These are phyloP conservation scores for Phytophthora sp. DNA, from an alignment of 352 stramenopile species.

Conservation along the genomic window DNA sequence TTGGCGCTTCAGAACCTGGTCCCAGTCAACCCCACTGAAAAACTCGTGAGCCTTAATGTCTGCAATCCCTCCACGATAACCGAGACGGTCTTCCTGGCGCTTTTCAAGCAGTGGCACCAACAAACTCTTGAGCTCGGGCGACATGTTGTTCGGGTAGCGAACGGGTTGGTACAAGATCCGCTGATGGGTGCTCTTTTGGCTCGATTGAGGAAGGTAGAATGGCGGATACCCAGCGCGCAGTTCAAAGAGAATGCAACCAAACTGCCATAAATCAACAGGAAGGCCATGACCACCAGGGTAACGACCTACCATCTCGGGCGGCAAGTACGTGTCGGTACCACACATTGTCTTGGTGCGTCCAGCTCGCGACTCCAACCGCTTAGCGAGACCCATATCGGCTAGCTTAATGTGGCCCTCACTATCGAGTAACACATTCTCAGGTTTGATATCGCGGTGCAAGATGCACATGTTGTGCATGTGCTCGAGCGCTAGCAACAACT, in stretches of 20 bases:
- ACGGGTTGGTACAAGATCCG: constrained; percentile 90
- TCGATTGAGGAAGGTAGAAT: constrained; percentile 92
- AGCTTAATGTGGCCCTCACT: constrained; percentile 91
- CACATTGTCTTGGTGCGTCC: constrained; percentile 91
- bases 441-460: constrained; percentile 94
- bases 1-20: constrained; percentile 73
- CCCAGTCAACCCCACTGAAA: constrained; percentile 82
- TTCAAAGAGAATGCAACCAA: constrained; percentile 95
- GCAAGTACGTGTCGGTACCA: constrained; percentile 90
- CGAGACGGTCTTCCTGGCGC: constrained; percentile 81
- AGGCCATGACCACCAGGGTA: constrained; percentile 84
- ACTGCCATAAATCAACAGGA: constrained; percentile 93
- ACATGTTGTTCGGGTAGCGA: constrained; percentile 86
- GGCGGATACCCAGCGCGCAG: constrained; percentile 91
- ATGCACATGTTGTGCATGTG: constrained; percentile 94
- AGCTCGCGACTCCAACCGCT: constrained; percentile 74
- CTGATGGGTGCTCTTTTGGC: constrained; percentile 89
- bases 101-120: constrained; percentile 79
- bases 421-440: constrained; percentile 92
- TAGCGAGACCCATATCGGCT: constrained; percentile 92
- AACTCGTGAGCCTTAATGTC: constrained; percentile 81
- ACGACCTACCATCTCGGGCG: constrained; percentile 88
- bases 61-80: constrained; percentile 56
- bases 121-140: constrained; percentile 75
- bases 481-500: constrained; percentile 81